Evolutionary conservation across 768 basidiomycete genomes (phyloP), one percentile per base, ranked within the genome.

Genomic region (Tricholoma sp.): DNA sequence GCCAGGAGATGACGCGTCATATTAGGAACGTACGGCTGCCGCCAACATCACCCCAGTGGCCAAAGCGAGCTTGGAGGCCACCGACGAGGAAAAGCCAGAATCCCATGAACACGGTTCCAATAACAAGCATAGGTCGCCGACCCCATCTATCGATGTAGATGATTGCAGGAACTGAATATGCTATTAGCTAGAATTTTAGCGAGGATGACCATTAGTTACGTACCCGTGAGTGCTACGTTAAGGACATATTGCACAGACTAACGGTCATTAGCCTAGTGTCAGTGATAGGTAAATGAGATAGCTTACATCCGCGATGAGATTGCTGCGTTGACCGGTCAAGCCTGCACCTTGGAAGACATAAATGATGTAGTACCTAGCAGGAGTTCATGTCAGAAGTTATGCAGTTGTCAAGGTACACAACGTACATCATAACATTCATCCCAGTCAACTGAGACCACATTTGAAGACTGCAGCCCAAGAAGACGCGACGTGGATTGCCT

Each of bases 381-480:
- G 17, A 28, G 2, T 13, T 11, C 34, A 18, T 50, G 55, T 50
- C 31, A 54, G 49, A 31, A 7, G 6, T 9, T 31, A 55, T 18
- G 48, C 50, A 50, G 48, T 13, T 28, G n/a, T 49, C 13, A 6
- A 34, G 36, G 39, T 15, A 33, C 52, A 39, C n/a, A 48, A 61
- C 74, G 34, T 61, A 83, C 87, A 91, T 88, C 88, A 91, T 90
- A 63, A 89, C 80, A 66, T 90, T 89, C 84, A 90, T 88, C 34
- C 87, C 86, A 9, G 77, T 78, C 17, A 89, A 73, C 64, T 91
- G 89, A 58, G 82, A 83, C 89, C 88, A 91, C 81, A 86, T 86
- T 68, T 92, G 89, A 37, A 90, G 72, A n/a, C 77, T 76, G 57
- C 78, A 76, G 36, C 88, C 90, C 24, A 91, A 78, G 57, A 80